phyloP scores from a whole-genome alignment of 768 basidiomycete species.

The Mycena vulgaris region DNA sequence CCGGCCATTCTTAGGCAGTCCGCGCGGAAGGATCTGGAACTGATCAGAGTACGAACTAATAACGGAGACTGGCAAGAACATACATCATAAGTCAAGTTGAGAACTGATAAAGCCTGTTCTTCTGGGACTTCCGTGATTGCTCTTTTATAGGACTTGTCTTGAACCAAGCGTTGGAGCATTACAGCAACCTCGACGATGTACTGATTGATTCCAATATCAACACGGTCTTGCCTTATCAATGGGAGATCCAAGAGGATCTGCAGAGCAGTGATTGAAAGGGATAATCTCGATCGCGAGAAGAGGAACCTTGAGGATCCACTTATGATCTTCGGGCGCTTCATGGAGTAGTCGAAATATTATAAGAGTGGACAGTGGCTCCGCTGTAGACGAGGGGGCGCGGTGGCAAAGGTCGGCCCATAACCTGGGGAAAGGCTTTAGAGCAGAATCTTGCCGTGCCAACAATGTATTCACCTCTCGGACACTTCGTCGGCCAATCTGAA shows the following conservation, averaged over 20 bases:
- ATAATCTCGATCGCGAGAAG: neutral
- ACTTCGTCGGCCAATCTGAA: no score
- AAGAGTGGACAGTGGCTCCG: no score
- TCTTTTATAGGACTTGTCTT: neutral
- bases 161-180: neutral
- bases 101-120: neutral
- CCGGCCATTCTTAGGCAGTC: neutral
- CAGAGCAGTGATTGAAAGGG: neutral
- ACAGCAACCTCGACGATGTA: neutral
- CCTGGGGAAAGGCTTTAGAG: no score
- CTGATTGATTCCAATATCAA: neutral
- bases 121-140: neutral
- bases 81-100: neutral
- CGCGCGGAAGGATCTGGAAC: conserved; percentile 1
- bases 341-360: no score
- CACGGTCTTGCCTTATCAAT: neutral
- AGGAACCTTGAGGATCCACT: neutral
- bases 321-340: neutral
- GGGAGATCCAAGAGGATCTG: conserved; percentile 12
- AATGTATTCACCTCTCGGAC: no score
- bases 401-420: no score
- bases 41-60: neutral
- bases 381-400: no score
- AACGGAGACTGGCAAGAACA: neutral
- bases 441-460: no score